Base-by-base conservation (phyloP, 139 green algal species). In the Chlorella vulgaris region DNA sequence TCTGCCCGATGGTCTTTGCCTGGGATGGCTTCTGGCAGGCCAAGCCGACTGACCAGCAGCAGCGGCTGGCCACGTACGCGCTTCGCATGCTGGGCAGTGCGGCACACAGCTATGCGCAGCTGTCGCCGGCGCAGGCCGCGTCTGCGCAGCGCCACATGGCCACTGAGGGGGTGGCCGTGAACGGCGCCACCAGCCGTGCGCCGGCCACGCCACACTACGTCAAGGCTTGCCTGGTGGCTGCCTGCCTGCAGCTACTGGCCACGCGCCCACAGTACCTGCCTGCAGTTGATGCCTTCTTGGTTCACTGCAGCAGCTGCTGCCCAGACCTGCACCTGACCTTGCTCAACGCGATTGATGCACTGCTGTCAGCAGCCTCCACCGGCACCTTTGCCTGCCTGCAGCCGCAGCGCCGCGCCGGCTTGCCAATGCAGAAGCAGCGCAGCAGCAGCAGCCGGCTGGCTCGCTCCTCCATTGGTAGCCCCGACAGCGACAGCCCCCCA, bases 61-160 rank as follows among this genome's bases (percentile, higher is more conserved):
- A 60, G 78, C 65, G 78, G 29, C 42, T 86, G 78, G 69, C 65
- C 39, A 47, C 73, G 19, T 79, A 79, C 35, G 73, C 73, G 73
- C 73, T 79, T 50, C 73, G 73, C 73, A 79, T 79, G 78, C 78
- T 86, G 81, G 70, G 58, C 73, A 76, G 19, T n/a, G 81, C 69
- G 8, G 78, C 42, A 5, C 53, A 21, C 40, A 78, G 51, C 51
- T 79, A 69, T 53, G 73, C 51, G 15, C 35, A 33, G 18, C 50
- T 63, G 24, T 15, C 73, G 24, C 51, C 43, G 4, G 55, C 18
- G 18, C 18, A 65, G 55, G 55, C 55, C 15, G 33, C 26, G 35
- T 50, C 35, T 0, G 73, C 62, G 2, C 29, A 53, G 2, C 65
- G 65, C 65, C 39, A 29, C 62, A 31, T 18, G 2, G 26, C 7